phyloP scores from a whole-genome alignment of 2,329 filamentous ascomycete genomes.

The Sporothrix dimorphospora region DNA sequence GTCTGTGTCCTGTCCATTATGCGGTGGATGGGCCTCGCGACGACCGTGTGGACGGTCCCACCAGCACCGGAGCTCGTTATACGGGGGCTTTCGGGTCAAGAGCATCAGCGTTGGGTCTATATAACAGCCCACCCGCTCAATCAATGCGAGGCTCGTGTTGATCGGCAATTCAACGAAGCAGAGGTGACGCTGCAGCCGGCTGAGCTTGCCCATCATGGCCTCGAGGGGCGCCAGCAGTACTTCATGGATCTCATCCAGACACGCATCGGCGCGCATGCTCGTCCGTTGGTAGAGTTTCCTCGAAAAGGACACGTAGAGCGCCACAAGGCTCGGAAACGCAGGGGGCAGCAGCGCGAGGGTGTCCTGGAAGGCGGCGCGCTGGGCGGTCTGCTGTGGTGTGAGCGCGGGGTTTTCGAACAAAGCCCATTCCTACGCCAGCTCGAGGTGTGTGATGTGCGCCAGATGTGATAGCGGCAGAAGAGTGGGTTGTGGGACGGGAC shows the following conservation, averaged over 20 bases:
- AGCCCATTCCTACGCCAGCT: slow-evolving; percentile 1
- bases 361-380: not conserved
- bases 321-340: not conserved
- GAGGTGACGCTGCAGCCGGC: not conserved
- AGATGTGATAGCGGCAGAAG: not conserved
- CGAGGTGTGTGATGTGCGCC: slow-evolving; percentile 12
- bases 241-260: not conserved
- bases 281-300: not conserved
- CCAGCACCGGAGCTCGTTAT: not conserved
- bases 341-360: not conserved
- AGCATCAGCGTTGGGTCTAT: not conserved
- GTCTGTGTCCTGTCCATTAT: not conserved
- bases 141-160: not conserved
- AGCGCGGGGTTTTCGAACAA: not conserved
- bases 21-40: too few species aligned
- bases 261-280: not conserved
- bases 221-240: slow-evolving; percentile 1
- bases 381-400: too few species aligned
- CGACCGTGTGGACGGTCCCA: too few species aligned
- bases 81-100: not conserved
- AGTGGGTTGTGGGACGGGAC: too few species aligned
- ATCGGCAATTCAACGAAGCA: slow-evolving; percentile 1
- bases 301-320: slow-evolving; percentile 5
- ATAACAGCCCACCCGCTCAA: slow-evolving; percentile 9
- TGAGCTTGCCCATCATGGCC: not conserved